Evolutionary conservation across 805 yeast species (phyloP).

Genomic region (Pichia eremophila): DNA sequence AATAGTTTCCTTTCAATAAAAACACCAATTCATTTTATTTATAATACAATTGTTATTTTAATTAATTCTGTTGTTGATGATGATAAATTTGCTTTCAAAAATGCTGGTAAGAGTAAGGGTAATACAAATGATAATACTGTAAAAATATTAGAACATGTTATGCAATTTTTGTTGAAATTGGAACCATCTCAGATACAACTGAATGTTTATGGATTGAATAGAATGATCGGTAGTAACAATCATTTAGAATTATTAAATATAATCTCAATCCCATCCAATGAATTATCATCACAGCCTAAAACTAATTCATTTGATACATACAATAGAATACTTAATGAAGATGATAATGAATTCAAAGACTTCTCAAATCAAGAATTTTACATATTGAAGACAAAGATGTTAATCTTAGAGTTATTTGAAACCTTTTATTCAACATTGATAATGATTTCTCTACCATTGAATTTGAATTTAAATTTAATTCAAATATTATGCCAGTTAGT

Average conservation of each 20-base stretch:
- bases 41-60: slow-evolving; percentile 44
- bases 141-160: slow-evolving; percentile 3
- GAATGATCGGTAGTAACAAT: slow-evolving; percentile 42
- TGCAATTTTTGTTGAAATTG: slow-evolving; percentile 2
- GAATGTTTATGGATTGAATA: slow-evolving; percentile 44
- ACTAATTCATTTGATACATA: slow-evolving; percentile 23
- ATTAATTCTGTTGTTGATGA: slow-evolving; percentile 30
- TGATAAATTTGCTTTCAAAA: slow-evolving; percentile 22
- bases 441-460: slow-evolving; percentile 2
- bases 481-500: slow-evolving; percentile 20
- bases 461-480: slow-evolving; percentile 2
- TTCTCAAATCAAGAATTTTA: slow-evolving; percentile 34
- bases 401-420: slow-evolving; percentile 43
- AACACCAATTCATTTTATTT: slow-evolving; percentile 44
- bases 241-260: slow-evolving; percentile 34
- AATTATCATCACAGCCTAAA: slow-evolving; percentile 12
- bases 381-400: slow-evolving; percentile 32
- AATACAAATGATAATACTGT: neutral
- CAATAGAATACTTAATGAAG: slow-evolving; percentile 7
- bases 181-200: slow-evolving; percentile 13
- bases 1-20: slow-evolving; percentile 38
- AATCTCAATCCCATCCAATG: slow-evolving; percentile 28
- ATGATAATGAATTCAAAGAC: slow-evolving; percentile 5
- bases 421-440: slow-evolving; percentile 22
- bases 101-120: neutral